A percentile compares a stretch with the other conserved stretches of the same genome.
These are phyloP conservation scores for Limnomonas spitsbergensis DNA, from an alignment of 139 green algal genomes.

Conservation along the genomic window DNA sequence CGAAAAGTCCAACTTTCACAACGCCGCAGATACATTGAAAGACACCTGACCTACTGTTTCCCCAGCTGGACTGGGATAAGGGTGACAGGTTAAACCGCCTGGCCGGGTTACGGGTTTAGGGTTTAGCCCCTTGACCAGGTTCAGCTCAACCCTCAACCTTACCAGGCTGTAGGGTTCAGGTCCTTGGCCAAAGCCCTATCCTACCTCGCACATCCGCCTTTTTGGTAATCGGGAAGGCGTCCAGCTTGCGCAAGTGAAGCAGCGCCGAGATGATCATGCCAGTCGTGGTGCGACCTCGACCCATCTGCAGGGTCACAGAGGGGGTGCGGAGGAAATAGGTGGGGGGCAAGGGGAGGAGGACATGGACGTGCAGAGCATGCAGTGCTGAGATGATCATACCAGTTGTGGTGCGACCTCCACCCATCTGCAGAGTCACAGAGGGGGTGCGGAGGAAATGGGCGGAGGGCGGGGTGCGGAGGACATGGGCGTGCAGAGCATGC, in stretches of 20 bases:
- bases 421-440: slow-evolving; percentile 71
- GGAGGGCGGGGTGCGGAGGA: background rate
- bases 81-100: no score
- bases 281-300: slow-evolving; percentile 82
- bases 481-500: slow-evolving; percentile 59
- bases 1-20: no score
- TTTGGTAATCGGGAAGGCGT: slow-evolving; percentile 17
- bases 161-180: no score
- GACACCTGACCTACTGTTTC: no score
- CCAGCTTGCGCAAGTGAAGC: slow-evolving; percentile 61
- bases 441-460: background rate
- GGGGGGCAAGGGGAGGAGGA: slow-evolving; percentile 1
- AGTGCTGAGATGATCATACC: slow-evolving; percentile 86
- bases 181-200: no score
- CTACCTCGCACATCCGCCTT: slow-evolving; percentile 14
- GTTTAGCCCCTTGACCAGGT: no score
- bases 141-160: no score
- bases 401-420: slow-evolving; percentile 82
- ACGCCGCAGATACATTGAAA: no score
- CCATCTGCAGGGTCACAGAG: slow-evolving; percentile 71
- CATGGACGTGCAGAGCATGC: slow-evolving; percentile 59
- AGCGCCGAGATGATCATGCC: slow-evolving; percentile 88
- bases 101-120: no score
- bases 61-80: background rate
- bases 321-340: background rate